Percentiles rank a stretch among this genome's conserved stretches.
These are phyloP conservation scores for Phytopythium mirpurense DNA, from an alignment of 352 stramenopile genomes.

Conservation along the genomic window DNA sequence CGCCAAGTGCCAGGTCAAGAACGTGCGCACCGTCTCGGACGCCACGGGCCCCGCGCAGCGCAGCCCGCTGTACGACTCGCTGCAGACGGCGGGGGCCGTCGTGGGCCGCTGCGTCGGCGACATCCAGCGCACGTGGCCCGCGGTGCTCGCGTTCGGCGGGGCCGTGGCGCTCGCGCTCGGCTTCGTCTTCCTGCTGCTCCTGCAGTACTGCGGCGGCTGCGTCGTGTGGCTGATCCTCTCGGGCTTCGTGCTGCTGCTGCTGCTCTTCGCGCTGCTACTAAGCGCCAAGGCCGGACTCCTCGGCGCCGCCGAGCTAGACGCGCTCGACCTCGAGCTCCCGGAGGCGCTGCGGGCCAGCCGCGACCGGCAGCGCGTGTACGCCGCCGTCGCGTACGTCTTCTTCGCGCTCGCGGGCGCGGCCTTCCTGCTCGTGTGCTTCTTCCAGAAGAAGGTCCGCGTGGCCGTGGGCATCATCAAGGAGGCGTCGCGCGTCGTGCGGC, in stretches of 20 bases:
- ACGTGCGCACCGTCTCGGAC: slow-evolving; percentile 47
- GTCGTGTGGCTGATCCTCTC: slow-evolving; percentile 74
- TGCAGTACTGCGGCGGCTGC: slow-evolving; percentile 67
- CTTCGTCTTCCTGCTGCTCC: slow-evolving; percentile 61
- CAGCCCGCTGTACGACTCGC: slow-evolving; percentile 69
- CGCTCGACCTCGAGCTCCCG: slow-evolving; percentile 41
- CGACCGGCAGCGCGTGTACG: slow-evolving; percentile 55
- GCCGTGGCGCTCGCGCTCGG: slow-evolving; percentile 46
- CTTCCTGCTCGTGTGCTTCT: slow-evolving; percentile 79
- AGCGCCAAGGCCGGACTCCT: slow-evolving; percentile 76
- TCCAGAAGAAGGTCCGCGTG: slow-evolving; percentile 78
- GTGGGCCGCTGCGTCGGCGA: slow-evolving; percentile 66
- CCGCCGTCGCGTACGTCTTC: slow-evolving; percentile 55
- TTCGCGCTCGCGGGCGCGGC: slow-evolving; percentile 50
- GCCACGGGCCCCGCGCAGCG: slow-evolving; percentile 48
- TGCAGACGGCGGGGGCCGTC: slow-evolving; percentile 45
- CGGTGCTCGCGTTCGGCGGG: slow-evolving; percentile 46
- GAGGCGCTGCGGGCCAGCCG: slow-evolving; percentile 52
- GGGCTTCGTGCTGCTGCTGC: slow-evolving; percentile 54
- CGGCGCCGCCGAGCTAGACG: slow-evolving; percentile 30
- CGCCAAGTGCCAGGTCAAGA: slow-evolving; percentile 71
- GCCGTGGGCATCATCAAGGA: slow-evolving; percentile 76
- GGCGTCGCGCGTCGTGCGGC: slow-evolving; percentile 53
- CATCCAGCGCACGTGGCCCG: slow-evolving; percentile 47
- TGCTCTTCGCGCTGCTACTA: slow-evolving; percentile 69